Evolutionary conservation across 495 filamentous ascomycete genomes (phyloP).

Genomic region (Xylaria venustula): DNA sequence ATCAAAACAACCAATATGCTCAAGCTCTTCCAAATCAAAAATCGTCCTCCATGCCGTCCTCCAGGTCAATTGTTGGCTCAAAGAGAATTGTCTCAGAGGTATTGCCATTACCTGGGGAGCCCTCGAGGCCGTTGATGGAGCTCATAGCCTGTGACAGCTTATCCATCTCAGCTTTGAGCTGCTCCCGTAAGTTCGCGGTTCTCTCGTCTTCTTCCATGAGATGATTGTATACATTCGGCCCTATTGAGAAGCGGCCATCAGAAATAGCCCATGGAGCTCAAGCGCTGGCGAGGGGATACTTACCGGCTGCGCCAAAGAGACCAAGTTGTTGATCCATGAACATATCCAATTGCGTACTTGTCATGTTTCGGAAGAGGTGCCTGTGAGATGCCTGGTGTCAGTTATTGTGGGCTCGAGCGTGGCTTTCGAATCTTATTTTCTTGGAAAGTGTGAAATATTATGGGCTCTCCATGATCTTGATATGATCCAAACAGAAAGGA

Average conservation of each 20-base stretch:
- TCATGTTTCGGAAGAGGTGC: constrained; percentile 38
- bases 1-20: not conserved
- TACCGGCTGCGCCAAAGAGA: constrained; percentile 24
- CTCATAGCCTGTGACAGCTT: constrained; percentile 41
- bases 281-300: not conserved
- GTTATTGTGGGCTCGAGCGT: not conserved
- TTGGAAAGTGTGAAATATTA: no score
- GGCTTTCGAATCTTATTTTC: not conserved
- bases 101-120: constrained; percentile 3
- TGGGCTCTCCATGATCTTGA: no score
- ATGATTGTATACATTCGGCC: constrained; percentile 24
- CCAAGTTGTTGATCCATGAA: constrained; percentile 43
- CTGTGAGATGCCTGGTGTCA: not conserved
- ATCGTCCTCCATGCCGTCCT: constrained; percentile 21
- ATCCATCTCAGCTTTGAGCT: constrained; percentile 37
- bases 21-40: constrained; percentile 1
- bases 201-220: constrained; percentile 48
- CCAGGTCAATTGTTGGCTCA: constrained; percentile 7
- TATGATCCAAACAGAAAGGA: not conserved
- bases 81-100: not conserved
- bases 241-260: not conserved
- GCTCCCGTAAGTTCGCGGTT: constrained; percentile 31
- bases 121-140: constrained; percentile 35
- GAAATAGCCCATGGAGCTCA: not conserved
- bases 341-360: constrained; percentile 23